Base-by-base conservation (phyloP, 306 rosid genomes). In the Gynostemma pentaphyllum region DNA sequence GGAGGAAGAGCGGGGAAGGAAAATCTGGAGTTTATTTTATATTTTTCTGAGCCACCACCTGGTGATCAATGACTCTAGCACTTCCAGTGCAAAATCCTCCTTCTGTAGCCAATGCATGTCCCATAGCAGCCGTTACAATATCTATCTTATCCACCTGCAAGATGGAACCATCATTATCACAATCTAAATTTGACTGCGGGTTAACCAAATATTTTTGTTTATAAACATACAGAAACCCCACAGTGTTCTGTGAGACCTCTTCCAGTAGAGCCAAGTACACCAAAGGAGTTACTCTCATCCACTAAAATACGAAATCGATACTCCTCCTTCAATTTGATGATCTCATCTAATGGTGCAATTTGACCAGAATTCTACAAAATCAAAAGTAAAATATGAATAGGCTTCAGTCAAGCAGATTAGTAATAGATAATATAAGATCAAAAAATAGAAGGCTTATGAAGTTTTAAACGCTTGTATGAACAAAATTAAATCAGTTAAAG, bases 71-170 rank as follows among this genome's bases (percentile, higher is more conserved):
- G 69, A 94, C 97, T 72, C 95, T 78, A 50, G 95, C 77, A 72
- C 75, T 94, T 78, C 97, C 99, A 1, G 95, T 94, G 87, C 99
- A 88, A 80, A 94, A 94, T 69, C 99, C 99, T 74, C 99, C 99
- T 77, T 88, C 99, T 30, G 97, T 42, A 19, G 99, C 99, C 74
- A 94, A 76, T 62, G 97, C 94, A 71, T 88, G 91, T 71, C 99
- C 99, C 99, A 94, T 84, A 49, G 97, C 84, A 72, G 99, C 97
- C 34, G 99, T 94, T 66, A 94, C 75, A 71, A 94, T 87, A 64
- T 94, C 99, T 75, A 94, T 74, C 77, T 94, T 86, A 23, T 81
- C 99, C 79, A 75, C 82, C 99, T 86, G 85, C 74, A 78, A 64
- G 41, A 49, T 48, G 68, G 67, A 45, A 66, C 45, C 56, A 77